Conservation (phyloP, 148 eudicot species). For the Arctostaphylos glauca region DNA sequence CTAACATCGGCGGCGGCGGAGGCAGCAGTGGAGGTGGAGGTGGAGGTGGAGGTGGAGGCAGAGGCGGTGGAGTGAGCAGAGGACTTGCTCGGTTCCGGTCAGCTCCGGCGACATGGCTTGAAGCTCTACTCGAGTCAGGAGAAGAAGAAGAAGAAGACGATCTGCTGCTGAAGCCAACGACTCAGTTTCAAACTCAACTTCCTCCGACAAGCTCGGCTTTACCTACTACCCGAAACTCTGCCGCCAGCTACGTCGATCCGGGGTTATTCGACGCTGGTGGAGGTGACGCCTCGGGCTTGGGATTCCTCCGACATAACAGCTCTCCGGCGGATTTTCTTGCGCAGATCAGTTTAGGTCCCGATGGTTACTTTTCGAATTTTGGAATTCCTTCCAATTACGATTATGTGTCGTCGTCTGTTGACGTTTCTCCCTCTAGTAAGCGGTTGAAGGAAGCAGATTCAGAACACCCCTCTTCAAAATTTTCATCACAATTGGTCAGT, state of each 20-base stretch:
- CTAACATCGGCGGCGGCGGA: conserved; percentile 41
- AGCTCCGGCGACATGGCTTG: conserved; percentile 94
- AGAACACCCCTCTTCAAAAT: conserved; percentile 28
- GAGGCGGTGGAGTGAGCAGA: conserved; percentile 25
- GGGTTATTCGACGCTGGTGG: conserved; percentile 32
- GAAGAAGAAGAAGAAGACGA: conserved; percentile 35
- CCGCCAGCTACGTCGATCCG: conserved; percentile 30
- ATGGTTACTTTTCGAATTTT: conserved; percentile 54
- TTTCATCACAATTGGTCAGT: conserved; percentile 39
- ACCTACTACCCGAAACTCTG: conserved; percentile 12
- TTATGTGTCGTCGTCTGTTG: conserved; percentile 28
- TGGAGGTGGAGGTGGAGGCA: conserved; percentile 14
- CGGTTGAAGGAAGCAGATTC: conserved; percentile 51
- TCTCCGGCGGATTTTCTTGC: conserved; percentile 79
- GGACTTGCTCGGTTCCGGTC: conserved; percentile 87
- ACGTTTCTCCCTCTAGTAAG: conserved; percentile 43
- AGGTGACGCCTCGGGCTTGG: conserved; percentile 9
- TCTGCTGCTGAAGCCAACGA: conserved; percentile 29
- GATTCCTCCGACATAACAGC: conserved; percentile 73
- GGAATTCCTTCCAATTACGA: conserved; percentile 45
- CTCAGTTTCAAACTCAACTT: conserved; percentile 13
- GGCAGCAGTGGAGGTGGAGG: conserved; percentile 18
- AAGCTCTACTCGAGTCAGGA: conserved; percentile 65
- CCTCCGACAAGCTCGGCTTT: conserved; percentile 17
- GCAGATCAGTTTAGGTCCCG: conserved; percentile 44